Percentiles rank a stretch among this genome's conserved stretches.
These are phyloP conservation scores for Pleurostoma richardsiae DNA, from an alignment of 2,329 filamentous ascomycete species.

Conservation along the genomic window DNA sequence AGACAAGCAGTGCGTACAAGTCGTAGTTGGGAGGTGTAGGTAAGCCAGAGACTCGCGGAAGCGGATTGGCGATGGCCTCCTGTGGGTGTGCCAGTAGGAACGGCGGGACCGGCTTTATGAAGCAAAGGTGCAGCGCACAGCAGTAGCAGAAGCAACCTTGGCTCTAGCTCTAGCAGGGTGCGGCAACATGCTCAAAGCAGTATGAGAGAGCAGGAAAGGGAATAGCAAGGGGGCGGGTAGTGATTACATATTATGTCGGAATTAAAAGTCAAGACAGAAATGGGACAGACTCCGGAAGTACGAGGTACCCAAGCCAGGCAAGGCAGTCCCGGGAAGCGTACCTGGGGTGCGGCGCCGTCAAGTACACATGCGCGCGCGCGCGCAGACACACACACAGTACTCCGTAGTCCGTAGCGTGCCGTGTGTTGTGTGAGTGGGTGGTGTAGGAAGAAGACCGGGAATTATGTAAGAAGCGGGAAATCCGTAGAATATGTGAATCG, in stretches of 20 bases:
- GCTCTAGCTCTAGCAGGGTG: neutral
- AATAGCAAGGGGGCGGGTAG: neutral
- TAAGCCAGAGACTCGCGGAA: neutral
- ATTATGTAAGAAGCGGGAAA: too few species aligned
- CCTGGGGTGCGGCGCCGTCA: neutral
- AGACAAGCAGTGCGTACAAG: neutral
- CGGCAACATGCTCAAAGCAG: neutral
- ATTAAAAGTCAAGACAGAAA: neutral
- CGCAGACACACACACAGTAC: too few species aligned
- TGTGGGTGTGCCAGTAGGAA: neutral
- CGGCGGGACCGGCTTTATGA: neutral
- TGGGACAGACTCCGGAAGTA: neutral
- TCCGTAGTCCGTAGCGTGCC: too few species aligned
- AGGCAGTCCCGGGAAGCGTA: neutral
- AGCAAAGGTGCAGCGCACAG: neutral
- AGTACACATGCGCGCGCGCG: neutral
- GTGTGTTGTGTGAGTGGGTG: too few species aligned
- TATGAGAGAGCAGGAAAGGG: neutral
- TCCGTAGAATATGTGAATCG: too few species aligned
- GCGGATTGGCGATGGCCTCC: neutral
- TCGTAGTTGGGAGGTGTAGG: neutral
- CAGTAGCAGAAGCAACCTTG: neutral
- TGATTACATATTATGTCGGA: neutral
- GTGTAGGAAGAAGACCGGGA: too few species aligned
- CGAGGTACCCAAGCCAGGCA: neutral